Conservation (phyloP, 257 asterid species). For the Plantago ovata region DNA sequence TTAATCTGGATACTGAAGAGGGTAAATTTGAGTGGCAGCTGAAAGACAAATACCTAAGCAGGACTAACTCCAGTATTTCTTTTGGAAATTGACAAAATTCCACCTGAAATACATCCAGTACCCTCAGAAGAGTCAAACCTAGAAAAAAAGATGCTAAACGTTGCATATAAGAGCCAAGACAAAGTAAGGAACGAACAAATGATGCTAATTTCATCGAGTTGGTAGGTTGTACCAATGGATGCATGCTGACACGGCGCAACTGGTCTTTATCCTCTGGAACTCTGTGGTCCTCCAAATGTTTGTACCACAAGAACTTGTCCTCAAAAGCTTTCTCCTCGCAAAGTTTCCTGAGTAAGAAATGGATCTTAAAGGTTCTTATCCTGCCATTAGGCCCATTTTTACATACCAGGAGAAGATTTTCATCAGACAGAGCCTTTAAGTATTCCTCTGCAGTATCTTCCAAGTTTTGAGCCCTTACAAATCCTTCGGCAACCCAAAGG, state of each 20-base stretch:
- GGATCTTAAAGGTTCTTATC: too few relatives aligned
- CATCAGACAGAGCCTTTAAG: neutral
- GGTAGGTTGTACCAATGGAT: neutral
- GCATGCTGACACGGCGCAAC: neutral
- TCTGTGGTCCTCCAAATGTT: too few relatives aligned
- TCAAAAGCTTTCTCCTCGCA: too few relatives aligned
- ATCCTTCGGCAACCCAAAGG: conserved; percentile 6
- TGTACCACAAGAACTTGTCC: too few relatives aligned
- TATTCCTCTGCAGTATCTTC: conserved; percentile 5
- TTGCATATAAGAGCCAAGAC: neutral
- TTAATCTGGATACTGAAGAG: neutral
- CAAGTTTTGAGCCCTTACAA: neutral
- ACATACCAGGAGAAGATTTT: neutral
- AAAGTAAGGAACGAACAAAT: neutral
- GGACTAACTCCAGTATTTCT: too few relatives aligned
- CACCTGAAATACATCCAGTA: too few relatives aligned
- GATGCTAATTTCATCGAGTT: too few relatives aligned
- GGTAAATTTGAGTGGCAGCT: neutral
- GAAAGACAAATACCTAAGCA: too few relatives aligned
- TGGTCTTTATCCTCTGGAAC: neutral
- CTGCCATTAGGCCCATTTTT: neutral
- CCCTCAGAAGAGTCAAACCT: neutral
- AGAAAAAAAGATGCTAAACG: neutral
- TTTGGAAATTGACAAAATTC: too few relatives aligned
- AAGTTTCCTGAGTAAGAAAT: too few relatives aligned